These are phyloP conservation scores for Adansonia madagascariensis DNA, from an alignment of 441 rosid species.

Conservation along the genomic window DNA sequence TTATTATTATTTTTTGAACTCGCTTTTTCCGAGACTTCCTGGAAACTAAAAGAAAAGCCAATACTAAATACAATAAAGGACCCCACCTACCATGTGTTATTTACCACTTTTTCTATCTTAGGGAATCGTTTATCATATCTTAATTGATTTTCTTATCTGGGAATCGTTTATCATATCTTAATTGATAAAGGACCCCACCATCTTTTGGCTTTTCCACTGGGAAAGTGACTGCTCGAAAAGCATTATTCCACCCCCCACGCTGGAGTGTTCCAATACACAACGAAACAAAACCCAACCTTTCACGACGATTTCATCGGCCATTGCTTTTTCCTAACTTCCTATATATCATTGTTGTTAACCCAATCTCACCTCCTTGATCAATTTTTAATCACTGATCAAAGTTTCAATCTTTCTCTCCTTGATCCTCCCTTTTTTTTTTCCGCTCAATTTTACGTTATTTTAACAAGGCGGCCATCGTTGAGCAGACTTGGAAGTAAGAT, in stretches of 20 bases:
- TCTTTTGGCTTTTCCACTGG: too few relatives aligned
- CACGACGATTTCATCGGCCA: background rate
- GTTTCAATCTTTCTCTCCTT: background rate
- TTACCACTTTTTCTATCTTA: background rate
- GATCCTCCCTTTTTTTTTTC: background rate
- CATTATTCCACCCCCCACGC: too few relatives aligned
- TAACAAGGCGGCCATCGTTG: background rate
- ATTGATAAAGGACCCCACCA: too few relatives aligned
- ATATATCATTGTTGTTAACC: background rate
- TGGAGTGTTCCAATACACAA: background rate
- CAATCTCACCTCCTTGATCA: background rate
- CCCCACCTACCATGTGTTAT: background rate
- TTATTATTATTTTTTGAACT: background rate
- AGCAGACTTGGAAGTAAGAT: background rate
- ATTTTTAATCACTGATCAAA: background rate
- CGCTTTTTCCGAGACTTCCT: background rate
- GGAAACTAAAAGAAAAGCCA: background rate
- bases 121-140: too few relatives aligned
- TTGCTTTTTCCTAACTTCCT: background rate
- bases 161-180: too few relatives aligned
- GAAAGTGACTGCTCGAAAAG: too few relatives aligned
- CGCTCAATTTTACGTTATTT: background rate
- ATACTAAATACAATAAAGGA: background rate
- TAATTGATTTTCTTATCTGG: background rate
- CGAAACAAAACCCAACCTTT: background rate